Conservation (phyloP, 2,329 filamentous ascomycete genomes). For the Penicillium sumatraense region DNA sequence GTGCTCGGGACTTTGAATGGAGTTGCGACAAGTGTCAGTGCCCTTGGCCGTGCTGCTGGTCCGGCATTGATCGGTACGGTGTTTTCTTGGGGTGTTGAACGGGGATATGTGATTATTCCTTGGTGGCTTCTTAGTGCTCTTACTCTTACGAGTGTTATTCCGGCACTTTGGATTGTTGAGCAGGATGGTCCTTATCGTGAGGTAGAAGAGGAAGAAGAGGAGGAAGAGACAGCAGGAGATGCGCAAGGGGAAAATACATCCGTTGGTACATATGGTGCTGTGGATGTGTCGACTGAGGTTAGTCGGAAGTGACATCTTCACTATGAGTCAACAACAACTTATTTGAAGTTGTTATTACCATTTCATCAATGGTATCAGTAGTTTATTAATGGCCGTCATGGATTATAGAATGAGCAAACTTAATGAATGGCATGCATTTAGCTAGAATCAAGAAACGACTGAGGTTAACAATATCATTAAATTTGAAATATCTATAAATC, state of each 20-base stretch:
- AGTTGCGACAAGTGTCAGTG: conserved; percentile 80
- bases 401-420: no score
- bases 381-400: not conserved
- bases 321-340: not conserved
- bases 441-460: not conserved
- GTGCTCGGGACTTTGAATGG: conserved; percentile 90
- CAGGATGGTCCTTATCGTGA: conserved; percentile 67
- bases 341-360: not conserved
- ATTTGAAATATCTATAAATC: no score
- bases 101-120: conserved; percentile 76
- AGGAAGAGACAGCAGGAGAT: conserved; percentile 9
- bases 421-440: not conserved
- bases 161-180: conserved; percentile 75
- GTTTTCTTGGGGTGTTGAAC: conserved; percentile 76
- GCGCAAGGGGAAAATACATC: not conserved
- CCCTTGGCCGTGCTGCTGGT: conserved; percentile 77
- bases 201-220: conserved; percentile 33
- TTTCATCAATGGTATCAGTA: not conserved
- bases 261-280: conserved; percentile 11
- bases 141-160: conserved; percentile 68
- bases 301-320: not conserved
- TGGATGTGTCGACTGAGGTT: conserved; percentile 2
- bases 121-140: conserved; percentile 78
- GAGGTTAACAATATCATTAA: no score
- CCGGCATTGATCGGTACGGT: conserved; percentile 73